Evolutionary conservation across 306 rosid species (phyloP).

Genomic region (Ammopiptanthus mongolicus): DNA sequence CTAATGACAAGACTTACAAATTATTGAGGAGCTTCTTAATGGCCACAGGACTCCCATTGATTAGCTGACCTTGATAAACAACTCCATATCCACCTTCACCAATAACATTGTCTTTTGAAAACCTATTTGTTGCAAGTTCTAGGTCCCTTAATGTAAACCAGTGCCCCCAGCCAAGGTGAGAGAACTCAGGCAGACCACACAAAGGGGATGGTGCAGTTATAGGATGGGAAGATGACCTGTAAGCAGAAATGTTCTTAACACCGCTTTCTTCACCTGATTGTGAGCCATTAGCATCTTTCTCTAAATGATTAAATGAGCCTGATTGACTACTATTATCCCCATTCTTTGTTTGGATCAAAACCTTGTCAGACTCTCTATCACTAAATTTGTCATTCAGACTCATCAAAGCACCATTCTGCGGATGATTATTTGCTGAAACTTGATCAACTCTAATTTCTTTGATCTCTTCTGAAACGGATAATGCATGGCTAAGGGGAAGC

Average conservation of each 20-base stretch:
- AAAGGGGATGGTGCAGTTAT: conserved; percentile 63
- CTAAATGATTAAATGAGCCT: conserved; percentile 54
- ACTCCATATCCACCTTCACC: conserved; percentile 98
- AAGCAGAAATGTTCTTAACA: conserved; percentile 31
- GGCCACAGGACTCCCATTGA: conserved; percentile 86
- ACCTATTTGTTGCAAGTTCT: conserved; percentile 78
- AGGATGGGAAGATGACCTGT: conserved; percentile 43
- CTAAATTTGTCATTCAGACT: conserved; percentile 52
- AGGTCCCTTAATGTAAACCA: conserved; percentile 95
- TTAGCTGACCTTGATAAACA: conserved; percentile 70
- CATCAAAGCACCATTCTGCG: conserved; percentile 34
- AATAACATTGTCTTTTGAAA: conserved; percentile 74
- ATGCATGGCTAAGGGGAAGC: conserved; percentile 52
- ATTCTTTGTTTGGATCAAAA: conserved; percentile 50
- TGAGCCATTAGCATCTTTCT: conserved; percentile 56
- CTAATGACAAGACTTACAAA: conserved; percentile 46
- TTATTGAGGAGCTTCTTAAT: conserved; percentile 86
- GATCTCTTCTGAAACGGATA: conserved; percentile 75
- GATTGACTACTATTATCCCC: conserved; percentile 69
- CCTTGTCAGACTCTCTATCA: conserved; percentile 66
- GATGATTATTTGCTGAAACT: conserved; percentile 46
- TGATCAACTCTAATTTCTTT: conserved; percentile 85
- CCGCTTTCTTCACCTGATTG: conserved; percentile 67
- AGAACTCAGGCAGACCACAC: conserved; percentile 81
- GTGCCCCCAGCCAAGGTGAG: conserved; percentile 98